Percentiles rank a stretch among this genome's conserved stretches.
Conservation (phyloP, 2,329 filamentous ascomycete species). For the Acrocalymma vagum region DNA sequence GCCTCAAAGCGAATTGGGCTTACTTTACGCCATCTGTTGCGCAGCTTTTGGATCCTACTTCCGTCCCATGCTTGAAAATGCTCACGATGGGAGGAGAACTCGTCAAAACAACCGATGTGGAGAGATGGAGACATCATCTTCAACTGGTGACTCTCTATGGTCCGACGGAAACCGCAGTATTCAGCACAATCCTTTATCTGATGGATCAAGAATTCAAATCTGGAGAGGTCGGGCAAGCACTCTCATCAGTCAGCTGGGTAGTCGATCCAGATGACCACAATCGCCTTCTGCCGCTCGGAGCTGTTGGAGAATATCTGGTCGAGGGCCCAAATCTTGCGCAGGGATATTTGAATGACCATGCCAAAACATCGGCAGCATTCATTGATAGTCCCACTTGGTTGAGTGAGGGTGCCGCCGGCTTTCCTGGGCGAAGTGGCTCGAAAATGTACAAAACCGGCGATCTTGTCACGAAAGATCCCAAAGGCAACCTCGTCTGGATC, state of each 20-base stretch:
- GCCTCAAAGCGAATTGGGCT: conserved; percentile 9
- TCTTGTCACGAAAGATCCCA: conserved; percentile 16
- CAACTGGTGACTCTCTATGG: conserved; percentile 63
- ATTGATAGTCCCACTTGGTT: conserved; percentile 4
- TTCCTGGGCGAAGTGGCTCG: not conserved
- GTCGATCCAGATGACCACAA: conserved; percentile 4
- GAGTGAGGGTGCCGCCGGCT: not conserved
- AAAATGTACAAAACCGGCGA: conserved; percentile 30
- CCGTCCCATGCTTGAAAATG: conserved; percentile 50
- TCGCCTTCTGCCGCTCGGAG: conserved; percentile 13
- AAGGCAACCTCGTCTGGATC: conserved; percentile 21
- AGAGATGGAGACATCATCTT: too few species aligned
- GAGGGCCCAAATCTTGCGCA: conserved; percentile 57
- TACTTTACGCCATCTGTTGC: conserved; percentile 17
- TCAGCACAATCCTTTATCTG: conserved; percentile 62
- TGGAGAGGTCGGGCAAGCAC: conserved; percentile 57
- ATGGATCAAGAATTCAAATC: conserved; percentile 65
- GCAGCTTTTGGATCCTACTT: conserved; percentile 34
- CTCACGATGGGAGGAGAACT: conserved; percentile 52
- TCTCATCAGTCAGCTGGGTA: conserved; percentile 46
- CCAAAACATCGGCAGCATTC: conserved; percentile 6
- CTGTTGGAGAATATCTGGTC: conserved; percentile 60
- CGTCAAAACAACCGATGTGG: too few species aligned
- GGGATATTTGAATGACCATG: conserved; percentile 21
- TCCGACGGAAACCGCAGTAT: too few species aligned